These are phyloP conservation scores for Pseudogymnoascus sp. DNA, from an alignment of 2,329 filamentous ascomycete genomes.

Conservation along the genomic window DNA sequence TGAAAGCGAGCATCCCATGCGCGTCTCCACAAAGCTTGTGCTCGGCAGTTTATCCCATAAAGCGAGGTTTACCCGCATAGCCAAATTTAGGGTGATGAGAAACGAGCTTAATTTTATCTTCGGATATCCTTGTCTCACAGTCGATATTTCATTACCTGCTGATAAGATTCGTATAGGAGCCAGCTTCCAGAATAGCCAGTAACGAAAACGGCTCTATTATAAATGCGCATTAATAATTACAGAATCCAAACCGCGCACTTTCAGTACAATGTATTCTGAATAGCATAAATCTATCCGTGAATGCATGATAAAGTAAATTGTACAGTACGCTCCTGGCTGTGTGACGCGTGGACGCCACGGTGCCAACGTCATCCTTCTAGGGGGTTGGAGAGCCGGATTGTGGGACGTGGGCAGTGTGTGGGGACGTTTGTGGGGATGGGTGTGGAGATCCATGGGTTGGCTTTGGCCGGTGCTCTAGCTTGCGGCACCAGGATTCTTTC, in stretches of 20 bases:
- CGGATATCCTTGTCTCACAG: background rate
- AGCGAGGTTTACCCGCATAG: background rate
- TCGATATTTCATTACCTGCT: background rate
- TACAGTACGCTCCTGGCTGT: background rate
- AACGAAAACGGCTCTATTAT: background rate
- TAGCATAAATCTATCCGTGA: background rate
- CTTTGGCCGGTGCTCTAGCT: background rate
- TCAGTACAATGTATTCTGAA: background rate
- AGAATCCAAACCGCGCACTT: background rate
- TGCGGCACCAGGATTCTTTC: background rate
- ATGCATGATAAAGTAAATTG: background rate
- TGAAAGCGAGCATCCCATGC: background rate
- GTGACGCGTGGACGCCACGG: background rate
- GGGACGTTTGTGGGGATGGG: background rate
- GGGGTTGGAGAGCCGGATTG: background rate
- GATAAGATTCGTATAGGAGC: background rate
- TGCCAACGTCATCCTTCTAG: background rate
- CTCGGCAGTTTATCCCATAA: background rate
- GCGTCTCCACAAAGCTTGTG: slow-evolving; percentile 1
- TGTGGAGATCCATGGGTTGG: background rate
- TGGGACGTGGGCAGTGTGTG: background rate
- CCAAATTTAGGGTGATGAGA: background rate
- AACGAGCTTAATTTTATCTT: background rate
- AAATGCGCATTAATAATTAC: background rate
- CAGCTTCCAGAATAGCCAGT: background rate